Conservation (phyloP, 129 eudicot species). For the Centella asiatica region DNA sequence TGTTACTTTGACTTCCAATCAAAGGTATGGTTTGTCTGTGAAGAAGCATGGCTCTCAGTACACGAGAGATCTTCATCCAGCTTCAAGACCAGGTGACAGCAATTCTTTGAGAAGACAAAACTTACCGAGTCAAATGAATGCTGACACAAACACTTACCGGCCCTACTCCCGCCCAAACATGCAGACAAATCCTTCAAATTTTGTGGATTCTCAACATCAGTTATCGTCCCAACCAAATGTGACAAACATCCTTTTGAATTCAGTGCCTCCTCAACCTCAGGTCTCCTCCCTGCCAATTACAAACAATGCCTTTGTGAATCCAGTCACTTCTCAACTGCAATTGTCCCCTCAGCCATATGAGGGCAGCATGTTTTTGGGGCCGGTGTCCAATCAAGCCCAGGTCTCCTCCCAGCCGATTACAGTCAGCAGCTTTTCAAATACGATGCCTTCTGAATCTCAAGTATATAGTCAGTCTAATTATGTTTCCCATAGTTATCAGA, state of each 20-base stretch:
- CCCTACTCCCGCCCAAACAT: slow-evolving; percentile 9
- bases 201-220: slow-evolving; percentile 11
- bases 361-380: slow-evolving; percentile 8
- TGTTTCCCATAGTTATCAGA: slow-evolving; percentile 20
- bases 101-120: slow-evolving; percentile 13
- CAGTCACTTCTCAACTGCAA: slow-evolving; percentile 15
- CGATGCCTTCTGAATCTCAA: slow-evolving; percentile 11
- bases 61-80: neutral
- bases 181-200: neutral
- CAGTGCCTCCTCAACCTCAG: slow-evolving; percentile 4
- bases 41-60: slow-evolving; percentile 4
- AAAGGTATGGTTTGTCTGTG: slow-evolving; percentile 7
- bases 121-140: slow-evolving; percentile 6
- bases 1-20: slow-evolving; percentile 3
- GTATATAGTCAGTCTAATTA: slow-evolving; percentile 16
- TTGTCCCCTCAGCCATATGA: slow-evolving; percentile 13
- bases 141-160: neutral
- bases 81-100: slow-evolving; percentile 6
- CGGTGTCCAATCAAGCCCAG: slow-evolving; percentile 16
- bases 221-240: neutral
- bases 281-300: slow-evolving; percentile 15
- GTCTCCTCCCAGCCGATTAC: slow-evolving; percentile 10
- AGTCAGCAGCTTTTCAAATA: neutral
- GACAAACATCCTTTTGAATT: neutral
- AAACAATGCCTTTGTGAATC: slow-evolving; percentile 8